Base-by-base conservation (phyloP, 306 rosid species). In the Prosopis cineraria region DNA sequence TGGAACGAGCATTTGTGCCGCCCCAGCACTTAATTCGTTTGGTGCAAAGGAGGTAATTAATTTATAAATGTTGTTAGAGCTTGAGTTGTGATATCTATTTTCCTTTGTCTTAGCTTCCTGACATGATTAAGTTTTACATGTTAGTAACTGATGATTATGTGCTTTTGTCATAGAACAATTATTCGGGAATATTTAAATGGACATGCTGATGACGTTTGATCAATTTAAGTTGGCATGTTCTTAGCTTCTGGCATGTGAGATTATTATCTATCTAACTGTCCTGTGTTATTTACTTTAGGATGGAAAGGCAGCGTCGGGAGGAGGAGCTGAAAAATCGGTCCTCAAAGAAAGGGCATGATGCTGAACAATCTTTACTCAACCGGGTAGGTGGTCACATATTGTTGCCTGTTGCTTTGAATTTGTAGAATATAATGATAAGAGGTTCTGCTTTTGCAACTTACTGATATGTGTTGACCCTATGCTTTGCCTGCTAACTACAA, bases 1-100 rank as follows among this genome's bases (percentile, higher is more conserved):
- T 95, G 99, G 99, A 95, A 84, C 93, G 99, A 73, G 96, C 98
- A 83, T 95, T 95, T 91, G 99, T 95, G 80, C 98, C 98, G 55
- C 99, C 99, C 2, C 98, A 95, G 58, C 99, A 95, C 73, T 95
- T 95, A 81, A 95, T 95, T 84, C 97, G 99, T 50, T 85, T 95
- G 84, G 96, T 95, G 74, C 98, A 95, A 68, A 89, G 98, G 79
- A 95, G 99, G 99, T 95, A 89, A 62, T 72, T 95, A 89, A 62
- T 72, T 45, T 1, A 39, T 22, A 31, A 56, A 19, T 39, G 19
- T 48, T 44, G 6, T 34, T 76, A 6, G 68, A 63, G 43, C 24
- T 65, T 36, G 65, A 34, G 68, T 36, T 20, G 20, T 66, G 12
- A 29, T 20, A 33, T 64, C 40, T 20, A 65, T 37, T 76, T 37